phyloP scores from a whole-genome alignment of 2,329 filamentous ascomycete genomes.

The Colletotrichum tabaci region DNA sequence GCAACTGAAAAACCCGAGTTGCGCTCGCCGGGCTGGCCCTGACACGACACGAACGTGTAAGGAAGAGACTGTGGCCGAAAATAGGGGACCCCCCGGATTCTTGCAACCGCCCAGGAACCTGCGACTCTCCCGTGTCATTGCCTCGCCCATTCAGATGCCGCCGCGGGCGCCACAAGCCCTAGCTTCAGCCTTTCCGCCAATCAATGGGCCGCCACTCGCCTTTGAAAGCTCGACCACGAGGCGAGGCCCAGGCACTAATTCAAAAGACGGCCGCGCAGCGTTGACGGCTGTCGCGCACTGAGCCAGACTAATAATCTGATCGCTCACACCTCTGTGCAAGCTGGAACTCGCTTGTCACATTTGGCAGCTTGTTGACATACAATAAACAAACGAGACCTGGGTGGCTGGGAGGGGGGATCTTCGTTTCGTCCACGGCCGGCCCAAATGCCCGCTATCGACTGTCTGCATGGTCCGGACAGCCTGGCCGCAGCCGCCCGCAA shows the following conservation, averaged over 20 bases:
- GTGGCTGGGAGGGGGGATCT: conserved; percentile 38
- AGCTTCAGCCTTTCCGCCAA: conserved; percentile 13
- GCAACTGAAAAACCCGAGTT: conserved; percentile 26
- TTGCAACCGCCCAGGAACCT: not conserved
- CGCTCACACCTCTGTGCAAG: not conserved
- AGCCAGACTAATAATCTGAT: not conserved
- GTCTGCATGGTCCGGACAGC: conserved; percentile 35
- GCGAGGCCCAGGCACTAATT: conserved; percentile 20
- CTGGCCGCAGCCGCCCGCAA: conserved; percentile 16
- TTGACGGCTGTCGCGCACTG: conserved; percentile 23
- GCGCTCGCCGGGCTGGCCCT: conserved; percentile 21
- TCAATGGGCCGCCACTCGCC: conserved; percentile 13
- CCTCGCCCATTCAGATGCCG: conserved; percentile 9
- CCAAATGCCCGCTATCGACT: conserved; percentile 40
- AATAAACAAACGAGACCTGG: conserved; percentile 13
- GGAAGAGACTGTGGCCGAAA: conserved; percentile 15
- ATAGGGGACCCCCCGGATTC: conserved; percentile 35
- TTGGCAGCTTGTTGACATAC: conserved; percentile 12
- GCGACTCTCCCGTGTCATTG: conserved; percentile 19
- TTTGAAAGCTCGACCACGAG: conserved; percentile 7
- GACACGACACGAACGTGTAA: not conserved
- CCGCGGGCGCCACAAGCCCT: conserved; percentile 18
- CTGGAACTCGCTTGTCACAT: conserved; percentile 25
- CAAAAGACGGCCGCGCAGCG: conserved; percentile 23
- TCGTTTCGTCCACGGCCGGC: conserved; percentile 31